phyloP scores from a whole-genome alignment of 768 basidiomycete species.

The Scleroderma bovista region DNA sequence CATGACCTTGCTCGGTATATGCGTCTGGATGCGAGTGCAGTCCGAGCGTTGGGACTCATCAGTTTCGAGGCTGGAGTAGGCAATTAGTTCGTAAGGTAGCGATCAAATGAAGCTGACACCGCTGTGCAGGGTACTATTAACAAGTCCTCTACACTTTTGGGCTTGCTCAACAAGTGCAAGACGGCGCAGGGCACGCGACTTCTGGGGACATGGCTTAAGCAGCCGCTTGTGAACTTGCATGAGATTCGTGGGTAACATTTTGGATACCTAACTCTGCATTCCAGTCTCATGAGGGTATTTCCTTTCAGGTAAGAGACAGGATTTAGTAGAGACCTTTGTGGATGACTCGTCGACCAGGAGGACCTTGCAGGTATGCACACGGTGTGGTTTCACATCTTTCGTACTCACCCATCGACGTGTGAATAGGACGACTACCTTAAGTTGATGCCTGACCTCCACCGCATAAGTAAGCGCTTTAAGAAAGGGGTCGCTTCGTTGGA shows the following conservation, averaged over 20 bases:
- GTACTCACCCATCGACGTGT: conserved; percentile 2
- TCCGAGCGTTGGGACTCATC: conserved; percentile 82
- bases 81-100: background rate
- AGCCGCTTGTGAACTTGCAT: conserved; percentile 90
- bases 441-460: conserved; percentile 88
- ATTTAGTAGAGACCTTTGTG: conserved; percentile 81
- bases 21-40: conserved; percentile 92
- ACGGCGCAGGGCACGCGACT: conserved; percentile 90
- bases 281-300: background rate
- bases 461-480: conserved; percentile 89
- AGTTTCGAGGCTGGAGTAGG: conserved; percentile 50
- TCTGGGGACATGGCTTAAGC: conserved; percentile 90
- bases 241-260: conserved; percentile 66
- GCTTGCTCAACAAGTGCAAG: conserved; percentile 91
- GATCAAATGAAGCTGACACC: conserved; percentile 5
- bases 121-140: conserved; percentile 47
- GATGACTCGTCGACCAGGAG: conserved; percentile 70
- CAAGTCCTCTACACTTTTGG: conserved; percentile 83
- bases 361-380: conserved; percentile 59
- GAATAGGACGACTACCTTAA: conserved; percentile 83
- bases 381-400: background rate
- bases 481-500: conserved; percentile 79
- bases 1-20: conserved; percentile 95
- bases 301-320: conserved; percentile 70
- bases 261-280: background rate